A percentile compares a stretch with the other conserved stretches of the same genome.
Conservation (phyloP, 371 early-diverging fungal species). For the Rhizopus sp. region DNA sequence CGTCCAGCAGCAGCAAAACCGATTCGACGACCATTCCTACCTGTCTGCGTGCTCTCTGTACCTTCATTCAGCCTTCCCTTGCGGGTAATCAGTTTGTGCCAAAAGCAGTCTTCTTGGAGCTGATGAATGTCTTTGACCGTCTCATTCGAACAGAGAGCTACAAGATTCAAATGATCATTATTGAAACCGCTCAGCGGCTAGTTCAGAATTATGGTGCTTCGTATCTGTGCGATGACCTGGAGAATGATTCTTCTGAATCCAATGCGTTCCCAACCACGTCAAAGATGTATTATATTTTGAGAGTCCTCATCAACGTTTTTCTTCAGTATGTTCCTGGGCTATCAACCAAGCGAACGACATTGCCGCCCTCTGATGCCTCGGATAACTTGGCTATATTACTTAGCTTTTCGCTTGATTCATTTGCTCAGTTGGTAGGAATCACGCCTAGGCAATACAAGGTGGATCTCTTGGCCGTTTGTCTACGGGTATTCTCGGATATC, state of each 20-base stretch:
- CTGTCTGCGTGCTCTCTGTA: constrained; percentile 42
- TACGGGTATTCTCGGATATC: constrained; percentile 42
- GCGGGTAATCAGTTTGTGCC: constrained; percentile 45
- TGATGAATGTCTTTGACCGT: constrained; percentile 66
- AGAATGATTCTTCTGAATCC: constrained; percentile 39
- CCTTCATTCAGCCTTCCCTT: constrained; percentile 46
- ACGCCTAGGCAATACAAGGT: constrained; percentile 45
- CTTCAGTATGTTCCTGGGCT: constrained; percentile 48
- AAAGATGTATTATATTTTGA: constrained; percentile 47
- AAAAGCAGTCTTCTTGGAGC: constrained; percentile 61
- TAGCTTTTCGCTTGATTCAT: constrained; percentile 44
- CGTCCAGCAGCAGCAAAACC: constrained; percentile 38
- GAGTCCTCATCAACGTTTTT: constrained; percentile 52
- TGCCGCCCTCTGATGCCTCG: constrained; percentile 15
- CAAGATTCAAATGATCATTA: constrained; percentile 45
- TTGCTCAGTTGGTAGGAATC: constrained; percentile 41
- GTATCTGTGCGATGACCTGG: constrained; percentile 48
- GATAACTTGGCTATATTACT: constrained; percentile 31
- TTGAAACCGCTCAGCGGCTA: constrained; percentile 47
- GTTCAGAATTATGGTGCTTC: constrained; percentile 42
- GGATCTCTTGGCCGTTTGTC: constrained; percentile 47
- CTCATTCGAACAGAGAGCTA: constrained; percentile 57
- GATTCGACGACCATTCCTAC: constrained; percentile 38
- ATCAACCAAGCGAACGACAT: constrained; percentile 29
- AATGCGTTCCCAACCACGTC: constrained; percentile 49